A percentile compares a stretch with the other conserved stretches of the same genome.
phyloP scores from a whole-genome alignment of 169 alveolate species.

The Plasmodium reichenowi region DNA sequence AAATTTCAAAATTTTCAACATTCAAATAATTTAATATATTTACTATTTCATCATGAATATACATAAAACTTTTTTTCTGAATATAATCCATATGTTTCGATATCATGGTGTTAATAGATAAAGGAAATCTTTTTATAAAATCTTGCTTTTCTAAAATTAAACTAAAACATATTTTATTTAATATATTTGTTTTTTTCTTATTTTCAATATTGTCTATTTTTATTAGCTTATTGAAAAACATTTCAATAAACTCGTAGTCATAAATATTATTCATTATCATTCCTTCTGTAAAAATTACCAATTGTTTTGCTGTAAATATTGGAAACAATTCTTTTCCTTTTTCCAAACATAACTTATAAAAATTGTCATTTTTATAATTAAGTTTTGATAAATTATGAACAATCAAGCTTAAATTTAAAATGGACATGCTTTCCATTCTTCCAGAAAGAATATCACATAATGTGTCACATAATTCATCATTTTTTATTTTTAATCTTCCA shows the following conservation, averaged over 20 bases:
- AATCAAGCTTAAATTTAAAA: slow-evolving; percentile 52
- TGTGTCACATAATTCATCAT: slow-evolving; percentile 25
- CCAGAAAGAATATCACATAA: slow-evolving; percentile 22
- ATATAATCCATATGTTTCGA: slow-evolving; percentile 28
- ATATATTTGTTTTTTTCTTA: slow-evolving; percentile 9
- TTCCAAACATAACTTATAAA: slow-evolving; percentile 25
- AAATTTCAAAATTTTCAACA: slow-evolving; percentile 38
- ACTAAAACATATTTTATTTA: slow-evolving; percentile 49
- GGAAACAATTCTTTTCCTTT: slow-evolving; percentile 49
- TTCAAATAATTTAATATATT: slow-evolving; percentile 21
- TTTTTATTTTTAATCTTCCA: slow-evolving; percentile 42
- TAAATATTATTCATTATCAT: slow-evolving; percentile 32
- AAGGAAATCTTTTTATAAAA: slow-evolving; percentile 34
- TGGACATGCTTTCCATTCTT: slow-evolving; percentile 47
- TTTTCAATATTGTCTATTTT: slow-evolving; percentile 14
- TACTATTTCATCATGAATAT: slow-evolving; percentile 46
- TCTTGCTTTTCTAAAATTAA: slow-evolving; percentile 17
- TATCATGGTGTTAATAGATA: slow-evolving; percentile 19
- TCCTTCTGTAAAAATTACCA: slow-evolving; percentile 47
- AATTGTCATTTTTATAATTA: slow-evolving; percentile 15
- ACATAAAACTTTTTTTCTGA: slow-evolving; percentile 6
- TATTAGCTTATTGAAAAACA: slow-evolving; percentile 38
- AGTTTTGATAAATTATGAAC: slow-evolving; percentile 43
- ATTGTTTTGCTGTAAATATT: slow-evolving; percentile 42
- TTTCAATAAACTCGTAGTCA: slow-evolving; percentile 35